phyloP scores from a whole-genome alignment of 305 asterid species.

The Solanum hybrid region DNA sequence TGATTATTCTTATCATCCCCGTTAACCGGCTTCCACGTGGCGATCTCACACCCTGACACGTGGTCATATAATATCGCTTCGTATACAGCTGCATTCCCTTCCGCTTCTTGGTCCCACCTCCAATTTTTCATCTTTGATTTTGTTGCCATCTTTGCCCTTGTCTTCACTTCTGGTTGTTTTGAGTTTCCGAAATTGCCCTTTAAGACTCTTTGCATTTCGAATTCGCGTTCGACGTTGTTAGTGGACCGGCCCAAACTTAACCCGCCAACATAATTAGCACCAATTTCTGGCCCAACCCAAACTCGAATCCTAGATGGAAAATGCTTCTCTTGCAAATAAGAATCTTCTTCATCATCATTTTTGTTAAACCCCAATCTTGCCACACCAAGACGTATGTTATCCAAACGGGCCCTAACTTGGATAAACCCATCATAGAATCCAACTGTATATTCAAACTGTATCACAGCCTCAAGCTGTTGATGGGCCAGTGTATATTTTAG shows the following conservation, averaged over 20 bases:
- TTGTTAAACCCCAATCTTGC: constrained; percentile 54
- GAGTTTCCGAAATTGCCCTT: constrained; percentile 46
- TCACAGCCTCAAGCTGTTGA: constrained; percentile 81
- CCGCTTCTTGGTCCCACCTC: constrained; percentile 93
- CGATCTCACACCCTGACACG: constrained; percentile 46
- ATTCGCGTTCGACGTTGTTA: constrained; percentile 45
- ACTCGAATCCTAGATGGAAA: constrained; percentile 65
- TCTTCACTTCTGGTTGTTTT: constrained; percentile 42
- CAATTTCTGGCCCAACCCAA: constrained; percentile 86
- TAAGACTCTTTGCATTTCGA: constrained; percentile 44
- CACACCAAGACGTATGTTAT: constrained; percentile 62
- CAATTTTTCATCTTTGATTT: constrained; percentile 54
- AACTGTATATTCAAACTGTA: constrained; percentile 65
- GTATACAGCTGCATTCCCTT: constrained; percentile 57
- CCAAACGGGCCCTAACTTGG: constrained; percentile 58
- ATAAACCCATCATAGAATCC: constrained; percentile 40
- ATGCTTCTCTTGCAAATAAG: constrained; percentile 42
- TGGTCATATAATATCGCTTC: constrained; percentile 55
- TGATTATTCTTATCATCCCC: constrained; percentile 19
- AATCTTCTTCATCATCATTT: constrained; percentile 14
- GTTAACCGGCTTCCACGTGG: constrained; percentile 48
- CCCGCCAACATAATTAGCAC: constrained; percentile 64
- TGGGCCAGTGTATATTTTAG: constrained; percentile 72
- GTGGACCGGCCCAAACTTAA: constrained; percentile 72
- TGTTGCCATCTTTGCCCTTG: constrained; percentile 39